These are phyloP conservation scores for Paracamarosporium sp. DNA, from an alignment of 2,329 filamentous ascomycete genomes.

Conservation along the genomic window DNA sequence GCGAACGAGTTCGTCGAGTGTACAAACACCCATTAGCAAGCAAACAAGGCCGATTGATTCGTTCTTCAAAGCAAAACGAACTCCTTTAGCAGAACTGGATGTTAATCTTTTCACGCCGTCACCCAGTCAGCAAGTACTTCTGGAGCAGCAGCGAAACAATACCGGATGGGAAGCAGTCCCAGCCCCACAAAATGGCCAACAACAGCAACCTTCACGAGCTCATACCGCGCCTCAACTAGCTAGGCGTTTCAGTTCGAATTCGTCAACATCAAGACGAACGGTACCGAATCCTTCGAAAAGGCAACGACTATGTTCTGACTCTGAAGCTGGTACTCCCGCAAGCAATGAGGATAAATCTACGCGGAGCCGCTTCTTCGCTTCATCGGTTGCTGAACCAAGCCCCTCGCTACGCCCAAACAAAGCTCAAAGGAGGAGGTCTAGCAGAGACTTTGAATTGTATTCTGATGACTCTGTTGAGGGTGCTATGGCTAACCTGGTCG, in stretches of 20 bases:
- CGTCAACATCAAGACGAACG: constrained; percentile 47
- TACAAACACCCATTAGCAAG: constrained; percentile 60
- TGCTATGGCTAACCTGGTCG: constrained; percentile 46
- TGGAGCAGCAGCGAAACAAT: constrained; percentile 59
- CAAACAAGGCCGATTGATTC: constrained; percentile 66
- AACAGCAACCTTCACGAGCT: constrained; percentile 26
- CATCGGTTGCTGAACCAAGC: constrained; percentile 45
- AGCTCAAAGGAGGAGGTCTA: constrained; percentile 34
- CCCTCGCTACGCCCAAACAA: constrained; percentile 49
- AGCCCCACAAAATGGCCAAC: constrained; percentile 50
- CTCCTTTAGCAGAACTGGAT: constrained; percentile 71
- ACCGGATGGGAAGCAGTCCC: constrained; percentile 63
- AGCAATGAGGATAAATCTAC: constrained; percentile 36
- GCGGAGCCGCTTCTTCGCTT: constrained; percentile 55
- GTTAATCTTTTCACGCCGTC: constrained; percentile 72
- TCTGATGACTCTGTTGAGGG: constrained; percentile 57
- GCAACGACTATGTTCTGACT: constrained; percentile 54
- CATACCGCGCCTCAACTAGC: constrained; percentile 52
- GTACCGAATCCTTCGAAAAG: constrained; percentile 53
- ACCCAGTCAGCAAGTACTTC: constrained; percentile 66
- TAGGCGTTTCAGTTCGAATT: constrained; percentile 47
- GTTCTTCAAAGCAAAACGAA: constrained; percentile 70
- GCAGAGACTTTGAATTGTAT: constrained; percentile 53
- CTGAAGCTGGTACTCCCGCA: constrained; percentile 33
- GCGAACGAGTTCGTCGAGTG: constrained; percentile 20